These are phyloP conservation scores for Hypoxylon lenormandii DNA, from an alignment of 495 filamentous ascomycete genomes.

Conservation along the genomic window DNA sequence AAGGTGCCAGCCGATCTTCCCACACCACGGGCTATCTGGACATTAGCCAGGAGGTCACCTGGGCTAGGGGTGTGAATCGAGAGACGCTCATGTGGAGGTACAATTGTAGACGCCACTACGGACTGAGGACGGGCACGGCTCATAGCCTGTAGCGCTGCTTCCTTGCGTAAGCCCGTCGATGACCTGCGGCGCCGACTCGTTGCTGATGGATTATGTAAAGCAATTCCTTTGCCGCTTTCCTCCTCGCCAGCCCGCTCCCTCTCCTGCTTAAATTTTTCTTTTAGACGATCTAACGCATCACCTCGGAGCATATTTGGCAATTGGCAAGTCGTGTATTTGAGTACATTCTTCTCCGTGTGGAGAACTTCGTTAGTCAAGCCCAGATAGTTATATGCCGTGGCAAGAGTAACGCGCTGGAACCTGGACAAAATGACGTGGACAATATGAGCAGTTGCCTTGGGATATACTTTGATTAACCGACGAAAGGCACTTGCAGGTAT, in stretches of 20 bases:
- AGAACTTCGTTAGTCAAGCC: conserved; percentile 91
- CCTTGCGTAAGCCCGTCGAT: conserved; percentile 79
- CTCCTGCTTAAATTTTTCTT: conserved; percentile 91
- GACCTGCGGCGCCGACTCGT: conserved; percentile 73
- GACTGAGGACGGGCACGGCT: conserved; percentile 57
- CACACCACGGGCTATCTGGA: conserved; percentile 75
- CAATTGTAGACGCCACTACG: conserved; percentile 47
- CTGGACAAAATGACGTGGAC: conserved; percentile 95
- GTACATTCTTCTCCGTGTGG: conserved; percentile 89
- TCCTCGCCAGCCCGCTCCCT: conserved; percentile 84
- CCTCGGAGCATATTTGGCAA: conserved; percentile 92
- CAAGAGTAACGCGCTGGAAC: conserved; percentile 92
- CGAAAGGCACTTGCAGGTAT: conserved; percentile 96
- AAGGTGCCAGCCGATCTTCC: conserved; percentile 50
- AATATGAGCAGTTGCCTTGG: conserved; percentile 95
- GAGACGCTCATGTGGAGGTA: conserved; percentile 51
- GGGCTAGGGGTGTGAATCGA: conserved; percentile 67
- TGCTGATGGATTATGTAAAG: conserved; percentile 81
- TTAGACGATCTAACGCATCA: conserved; percentile 82
- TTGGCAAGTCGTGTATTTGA: conserved; percentile 89
- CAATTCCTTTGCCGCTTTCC: conserved; percentile 92
- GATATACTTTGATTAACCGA: conserved; percentile 92
- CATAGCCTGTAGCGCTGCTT: conserved; percentile 78
- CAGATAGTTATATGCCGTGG: conserved; percentile 92
- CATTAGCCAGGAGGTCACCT: conserved; percentile 83